A percentile compares a stretch with the other conserved stretches of the same genome.
Evolutionary conservation across 352 stramenopile species (phyloP).

Genomic region (Globisporangium recalcitrans): DNA sequence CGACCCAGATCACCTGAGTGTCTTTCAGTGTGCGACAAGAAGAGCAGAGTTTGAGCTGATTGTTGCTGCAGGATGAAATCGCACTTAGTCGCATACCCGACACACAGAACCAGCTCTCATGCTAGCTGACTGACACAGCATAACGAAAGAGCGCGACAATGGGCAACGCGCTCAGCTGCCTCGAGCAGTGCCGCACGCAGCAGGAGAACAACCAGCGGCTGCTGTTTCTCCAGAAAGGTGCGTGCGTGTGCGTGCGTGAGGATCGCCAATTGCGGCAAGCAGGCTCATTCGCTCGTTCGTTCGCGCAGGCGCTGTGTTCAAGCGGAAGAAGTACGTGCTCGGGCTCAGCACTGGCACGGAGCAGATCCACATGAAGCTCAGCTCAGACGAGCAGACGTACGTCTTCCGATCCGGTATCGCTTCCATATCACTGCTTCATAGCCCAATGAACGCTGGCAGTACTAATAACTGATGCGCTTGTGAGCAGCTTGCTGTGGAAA

Average conservation of each 20-base stretch:
- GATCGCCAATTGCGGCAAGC: not conserved
- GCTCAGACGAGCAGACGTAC: constrained; percentile 60
- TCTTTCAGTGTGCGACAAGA: not conserved
- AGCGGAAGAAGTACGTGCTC: constrained; percentile 71
- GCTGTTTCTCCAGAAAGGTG: constrained; percentile 72
- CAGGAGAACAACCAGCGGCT: constrained; percentile 61
- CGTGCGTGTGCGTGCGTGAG: not conserved
- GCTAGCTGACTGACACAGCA: not conserved
- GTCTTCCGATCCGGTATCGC: no score
- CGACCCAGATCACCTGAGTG: no score
- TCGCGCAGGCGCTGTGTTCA: constrained; percentile 50
- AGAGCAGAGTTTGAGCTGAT: no score
- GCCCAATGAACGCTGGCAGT: not conserved
- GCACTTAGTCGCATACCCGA: not conserved
- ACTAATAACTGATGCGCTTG: not conserved
- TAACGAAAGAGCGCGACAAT: constrained; percentile 24
- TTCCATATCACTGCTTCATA: not conserved
- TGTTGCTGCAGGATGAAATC: not conserved
- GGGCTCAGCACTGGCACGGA: constrained; percentile 59
- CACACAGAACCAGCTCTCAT: not conserved
- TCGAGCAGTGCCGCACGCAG: constrained; percentile 66
- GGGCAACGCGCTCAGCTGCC: constrained; percentile 79
- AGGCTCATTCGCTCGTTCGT: not conserved
- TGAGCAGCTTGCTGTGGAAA: constrained; percentile 61
- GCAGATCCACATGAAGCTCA: constrained; percentile 56